A percentile compares a stretch with the other conserved stretches of the same genome.
These are phyloP conservation scores for Trichoderma koningiopsis DNA, from an alignment of 2,329 filamentous ascomycete species.

Conservation along the genomic window DNA sequence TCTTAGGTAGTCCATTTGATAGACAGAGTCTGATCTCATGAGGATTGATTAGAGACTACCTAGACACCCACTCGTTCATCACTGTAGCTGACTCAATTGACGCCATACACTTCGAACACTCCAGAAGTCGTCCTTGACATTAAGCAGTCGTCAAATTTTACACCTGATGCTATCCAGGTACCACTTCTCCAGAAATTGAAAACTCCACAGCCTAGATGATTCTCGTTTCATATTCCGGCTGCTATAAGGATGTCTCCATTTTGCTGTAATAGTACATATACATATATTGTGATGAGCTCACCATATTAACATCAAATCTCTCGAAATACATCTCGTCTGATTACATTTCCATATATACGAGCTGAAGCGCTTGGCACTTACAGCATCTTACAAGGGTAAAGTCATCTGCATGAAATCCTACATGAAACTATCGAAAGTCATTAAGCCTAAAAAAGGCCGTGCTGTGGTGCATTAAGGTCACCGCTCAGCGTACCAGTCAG, in stretches of 20 bases:
- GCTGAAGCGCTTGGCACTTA: not conserved
- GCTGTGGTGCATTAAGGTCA: not conserved
- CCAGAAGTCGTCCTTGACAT: not conserved
- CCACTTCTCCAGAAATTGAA: not conserved
- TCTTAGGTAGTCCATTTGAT: not conserved
- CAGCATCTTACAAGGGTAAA: not conserved
- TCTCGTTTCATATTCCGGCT: not conserved
- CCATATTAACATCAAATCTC: not conserved
- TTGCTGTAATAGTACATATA: not conserved
- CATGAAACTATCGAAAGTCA: slow-evolving; percentile 9
- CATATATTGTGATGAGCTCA: not conserved
- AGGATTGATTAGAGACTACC: not conserved
- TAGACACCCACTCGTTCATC: not conserved
- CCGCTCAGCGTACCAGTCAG: slow-evolving; percentile 1
- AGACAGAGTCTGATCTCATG: not conserved
- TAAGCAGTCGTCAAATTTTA: not conserved
- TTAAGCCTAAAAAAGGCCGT: not conserved
- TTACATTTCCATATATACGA: not conserved
- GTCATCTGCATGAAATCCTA: not conserved
- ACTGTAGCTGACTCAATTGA: not conserved
- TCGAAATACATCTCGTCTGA: not conserved
- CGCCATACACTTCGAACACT: not conserved
- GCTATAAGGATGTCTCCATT: not conserved
- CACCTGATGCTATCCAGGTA: not conserved
- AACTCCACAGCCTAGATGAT: not conserved